Evolutionary conservation across 2,329 filamentous ascomycete species (phyloP).

Genomic region (Penicillium brasilianum): DNA sequence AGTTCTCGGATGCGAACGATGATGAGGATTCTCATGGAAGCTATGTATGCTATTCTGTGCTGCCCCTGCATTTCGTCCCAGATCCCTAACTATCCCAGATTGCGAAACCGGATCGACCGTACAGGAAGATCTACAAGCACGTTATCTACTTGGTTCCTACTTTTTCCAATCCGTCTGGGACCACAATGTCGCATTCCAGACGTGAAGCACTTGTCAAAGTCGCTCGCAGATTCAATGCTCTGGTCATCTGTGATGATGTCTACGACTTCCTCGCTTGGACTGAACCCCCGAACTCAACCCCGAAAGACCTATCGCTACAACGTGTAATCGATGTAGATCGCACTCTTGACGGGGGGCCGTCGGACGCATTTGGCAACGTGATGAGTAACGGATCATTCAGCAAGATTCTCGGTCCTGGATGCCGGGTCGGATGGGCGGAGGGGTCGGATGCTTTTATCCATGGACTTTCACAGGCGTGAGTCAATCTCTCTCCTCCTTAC

Average conservation of each 20-base stretch:
- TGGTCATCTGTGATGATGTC: slow-evolving; percentile 83
- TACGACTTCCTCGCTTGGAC: slow-evolving; percentile 86
- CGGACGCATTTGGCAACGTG: slow-evolving; percentile 72
- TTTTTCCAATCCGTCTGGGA: slow-evolving; percentile 30
- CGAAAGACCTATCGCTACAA: not conserved
- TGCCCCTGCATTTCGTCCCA: too few relatives aligned
- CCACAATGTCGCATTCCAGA: slow-evolving; percentile 41
- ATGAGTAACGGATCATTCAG: slow-evolving; percentile 84
- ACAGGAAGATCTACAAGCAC: slow-evolving; percentile 27
- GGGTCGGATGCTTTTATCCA: slow-evolving; percentile 63
- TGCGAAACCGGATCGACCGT: slow-evolving; percentile 16
- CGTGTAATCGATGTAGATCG: slow-evolving; percentile 77
- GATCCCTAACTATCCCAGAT: slow-evolving; percentile 63
- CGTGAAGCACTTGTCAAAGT: slow-evolving; percentile 70
- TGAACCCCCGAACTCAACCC: slow-evolving; percentile 37
- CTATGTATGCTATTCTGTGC: not conserved
- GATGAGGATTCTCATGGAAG: not conserved
- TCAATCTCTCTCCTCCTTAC: slow-evolving; percentile 13
- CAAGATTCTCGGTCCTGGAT: slow-evolving; percentile 79
- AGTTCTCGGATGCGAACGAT: slow-evolving; percentile 31
- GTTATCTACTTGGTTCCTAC: slow-evolving; percentile 30
- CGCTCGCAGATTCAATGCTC: slow-evolving; percentile 74
- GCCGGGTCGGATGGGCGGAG: slow-evolving; percentile 83
- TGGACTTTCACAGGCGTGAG: slow-evolving; percentile 61
- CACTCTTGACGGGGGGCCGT: slow-evolving; percentile 61